phyloP scores from a whole-genome alignment of 129 eudicot species.

The Silybum marianum region DNA sequence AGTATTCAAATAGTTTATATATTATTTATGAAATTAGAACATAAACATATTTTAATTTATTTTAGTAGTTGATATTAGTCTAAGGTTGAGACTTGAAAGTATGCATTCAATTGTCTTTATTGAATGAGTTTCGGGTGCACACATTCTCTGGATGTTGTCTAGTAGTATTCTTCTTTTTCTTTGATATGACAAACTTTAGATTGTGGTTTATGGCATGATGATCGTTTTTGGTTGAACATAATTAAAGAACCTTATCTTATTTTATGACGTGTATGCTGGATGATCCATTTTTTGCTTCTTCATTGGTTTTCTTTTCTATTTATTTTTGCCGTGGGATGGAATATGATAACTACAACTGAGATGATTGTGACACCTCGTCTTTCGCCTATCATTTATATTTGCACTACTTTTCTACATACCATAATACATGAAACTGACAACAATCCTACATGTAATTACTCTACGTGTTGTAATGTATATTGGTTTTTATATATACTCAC shows the following conservation, averaged over 20 bases:
- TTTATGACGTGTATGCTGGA: neutral
- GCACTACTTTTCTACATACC: neutral
- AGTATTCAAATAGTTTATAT: too few species aligned
- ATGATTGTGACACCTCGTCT: neutral
- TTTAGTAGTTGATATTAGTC: neutral
- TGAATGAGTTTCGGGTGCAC: neutral
- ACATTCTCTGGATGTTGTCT: neutral
- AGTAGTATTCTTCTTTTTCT: neutral
- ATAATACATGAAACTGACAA: too few species aligned
- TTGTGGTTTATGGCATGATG: neutral
- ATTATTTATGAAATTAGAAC: too few species aligned
- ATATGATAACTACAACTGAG: neutral
- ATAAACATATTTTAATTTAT: neutral
- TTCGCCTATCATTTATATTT: neutral
- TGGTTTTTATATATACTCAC: too few species aligned
- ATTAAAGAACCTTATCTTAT: neutral
- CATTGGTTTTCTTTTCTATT: neutral
- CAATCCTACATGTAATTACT: too few species aligned
- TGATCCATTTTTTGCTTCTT: neutral
- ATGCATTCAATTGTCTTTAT: too few species aligned
- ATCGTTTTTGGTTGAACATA: neutral
- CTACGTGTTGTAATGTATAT: too few species aligned
- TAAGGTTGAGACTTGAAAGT: too few species aligned
- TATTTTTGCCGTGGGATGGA: neutral
- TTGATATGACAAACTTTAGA: neutral